Conservation (phyloP, 192 early-diverging fungal genomes). For the Rhizophagus prolifer region DNA sequence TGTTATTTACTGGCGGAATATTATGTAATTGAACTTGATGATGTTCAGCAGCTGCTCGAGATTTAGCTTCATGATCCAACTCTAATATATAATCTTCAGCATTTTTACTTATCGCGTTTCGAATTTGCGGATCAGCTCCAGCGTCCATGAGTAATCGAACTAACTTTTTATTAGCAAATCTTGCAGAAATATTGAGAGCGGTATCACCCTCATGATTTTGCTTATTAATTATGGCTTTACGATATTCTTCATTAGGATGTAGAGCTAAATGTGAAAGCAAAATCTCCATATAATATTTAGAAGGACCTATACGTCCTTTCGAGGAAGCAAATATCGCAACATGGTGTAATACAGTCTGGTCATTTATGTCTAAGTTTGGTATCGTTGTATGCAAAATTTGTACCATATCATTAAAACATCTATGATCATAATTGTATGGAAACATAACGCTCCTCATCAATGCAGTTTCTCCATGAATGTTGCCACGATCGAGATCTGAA, state of each 20-base stretch:
- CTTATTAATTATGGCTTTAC: slow-evolving; percentile 59
- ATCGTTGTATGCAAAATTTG: slow-evolving; percentile 75
- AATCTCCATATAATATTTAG: slow-evolving; percentile 89
- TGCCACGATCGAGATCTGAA: slow-evolving; percentile 69
- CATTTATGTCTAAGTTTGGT: slow-evolving; percentile 70
- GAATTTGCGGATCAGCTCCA: slow-evolving; percentile 63
- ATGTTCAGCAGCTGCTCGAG: neutral
- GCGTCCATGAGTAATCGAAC: slow-evolving; percentile 57
- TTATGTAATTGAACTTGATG: neutral
- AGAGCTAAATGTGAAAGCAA: slow-evolving; percentile 66
- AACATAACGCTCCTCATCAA: slow-evolving; percentile 89
- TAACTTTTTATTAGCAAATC: slow-evolving; percentile 59
- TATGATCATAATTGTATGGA: slow-evolving; percentile 84
- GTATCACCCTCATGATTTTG: slow-evolving; percentile 84
- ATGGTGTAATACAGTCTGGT: slow-evolving; percentile 92
- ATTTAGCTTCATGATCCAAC: slow-evolving; percentile 27
- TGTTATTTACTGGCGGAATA: neutral
- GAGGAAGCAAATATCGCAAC: slow-evolving; percentile 70
- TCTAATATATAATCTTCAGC: slow-evolving; percentile 62
- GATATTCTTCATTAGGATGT: slow-evolving; percentile 73
- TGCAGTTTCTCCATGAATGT: slow-evolving; percentile 85
- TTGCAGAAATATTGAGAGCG: slow-evolving; percentile 63
- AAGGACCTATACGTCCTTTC: slow-evolving; percentile 69
- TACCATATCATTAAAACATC: slow-evolving; percentile 73
- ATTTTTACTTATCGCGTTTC: slow-evolving; percentile 65